Evolutionary conservation across 257 asterid genomes (phyloP).

Genomic region (Phtheirospermum japonicum): DNA sequence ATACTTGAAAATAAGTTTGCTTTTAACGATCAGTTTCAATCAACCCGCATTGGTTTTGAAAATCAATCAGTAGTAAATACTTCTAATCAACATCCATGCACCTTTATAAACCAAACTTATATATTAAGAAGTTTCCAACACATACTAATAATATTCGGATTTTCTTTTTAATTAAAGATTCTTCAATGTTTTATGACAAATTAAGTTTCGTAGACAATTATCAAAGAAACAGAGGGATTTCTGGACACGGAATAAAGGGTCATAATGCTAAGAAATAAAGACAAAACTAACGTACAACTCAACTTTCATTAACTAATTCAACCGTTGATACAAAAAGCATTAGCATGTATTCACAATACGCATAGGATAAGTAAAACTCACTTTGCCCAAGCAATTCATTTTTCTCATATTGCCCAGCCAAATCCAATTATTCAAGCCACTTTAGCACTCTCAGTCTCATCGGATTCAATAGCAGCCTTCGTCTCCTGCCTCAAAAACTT

Average conservation of each 20-base stretch:
- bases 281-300: not conserved
- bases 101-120: not conserved
- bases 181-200: not conserved
- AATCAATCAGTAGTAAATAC: too few relatives aligned
- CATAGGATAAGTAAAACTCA: slow-evolving; percentile 30
- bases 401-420: slow-evolving; percentile 13
- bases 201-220: not conserved
- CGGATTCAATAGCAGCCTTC: slow-evolving; percentile 46
- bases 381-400: slow-evolving; percentile 21
- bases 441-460: slow-evolving; percentile 22
- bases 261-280: too few relatives aligned
- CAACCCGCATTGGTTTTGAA: too few relatives aligned
- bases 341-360: not conserved
- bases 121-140: not conserved
- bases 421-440: slow-evolving; percentile 28
- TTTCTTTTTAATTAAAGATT: too few relatives aligned
- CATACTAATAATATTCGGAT: too few relatives aligned
- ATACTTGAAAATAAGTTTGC: too few relatives aligned
- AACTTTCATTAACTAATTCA: not conserved
- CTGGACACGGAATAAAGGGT: too few relatives aligned
- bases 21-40: too few relatives aligned
- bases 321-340: not conserved
- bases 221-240: not conserved
- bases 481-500: slow-evolving; percentile 61
- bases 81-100: not conserved